Percentiles rank a stretch among this genome's conserved stretches.
Conservation (phyloP, 345 rosid species). For the Streptanthus diversifolius region DNA sequence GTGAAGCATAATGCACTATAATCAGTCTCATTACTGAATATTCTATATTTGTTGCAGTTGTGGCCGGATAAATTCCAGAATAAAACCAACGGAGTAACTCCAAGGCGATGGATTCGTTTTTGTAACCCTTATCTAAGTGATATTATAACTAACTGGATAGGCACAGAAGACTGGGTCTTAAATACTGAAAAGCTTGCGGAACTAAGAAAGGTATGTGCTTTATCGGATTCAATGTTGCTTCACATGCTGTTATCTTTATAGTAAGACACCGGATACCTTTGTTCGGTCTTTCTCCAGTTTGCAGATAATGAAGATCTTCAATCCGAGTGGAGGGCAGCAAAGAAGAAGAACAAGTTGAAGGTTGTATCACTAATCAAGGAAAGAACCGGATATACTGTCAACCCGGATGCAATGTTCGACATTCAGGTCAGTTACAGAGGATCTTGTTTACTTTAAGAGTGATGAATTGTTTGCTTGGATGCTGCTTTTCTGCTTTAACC, state of each 20-base stretch:
- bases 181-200: slow-evolving; percentile 59
- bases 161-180: slow-evolving; percentile 72
- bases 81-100: slow-evolving; percentile 81
- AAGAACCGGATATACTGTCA: slow-evolving; percentile 67
- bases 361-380: slow-evolving; percentile 61
- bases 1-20: neutral
- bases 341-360: slow-evolving; percentile 68
- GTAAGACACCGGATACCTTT: neutral
- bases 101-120: slow-evolving; percentile 75
- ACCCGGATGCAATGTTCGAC: slow-evolving; percentile 82
- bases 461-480: neutral
- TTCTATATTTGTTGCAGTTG: slow-evolving; percentile 43
- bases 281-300: slow-evolving; percentile 42
- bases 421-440: slow-evolving; percentile 53
- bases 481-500: neutral
- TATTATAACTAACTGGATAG: slow-evolving; percentile 61
- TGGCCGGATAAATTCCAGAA: slow-evolving; percentile 78
- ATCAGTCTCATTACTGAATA: slow-evolving; percentile 5
- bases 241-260: neutral
- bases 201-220: slow-evolving; percentile 48
- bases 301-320: slow-evolving; percentile 73
- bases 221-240: slow-evolving; percentile 5
- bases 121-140: slow-evolving; percentile 69
- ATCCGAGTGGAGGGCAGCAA: slow-evolving; percentile 59
- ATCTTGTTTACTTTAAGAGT: neutral